Conservation (phyloP, 768 basidiomycete species). For the Psilocybe sp. region DNA sequence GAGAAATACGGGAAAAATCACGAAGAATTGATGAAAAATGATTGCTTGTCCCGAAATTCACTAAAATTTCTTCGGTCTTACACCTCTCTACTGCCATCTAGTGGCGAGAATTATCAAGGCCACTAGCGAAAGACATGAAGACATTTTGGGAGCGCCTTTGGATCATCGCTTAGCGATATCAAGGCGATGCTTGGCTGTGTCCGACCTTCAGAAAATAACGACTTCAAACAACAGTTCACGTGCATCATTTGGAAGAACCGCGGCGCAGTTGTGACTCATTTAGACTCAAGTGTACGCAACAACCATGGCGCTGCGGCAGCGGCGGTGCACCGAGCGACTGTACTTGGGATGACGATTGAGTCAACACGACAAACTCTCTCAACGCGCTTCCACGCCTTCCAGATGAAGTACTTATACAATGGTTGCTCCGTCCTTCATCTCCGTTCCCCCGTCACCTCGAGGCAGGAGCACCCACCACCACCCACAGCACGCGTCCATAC, state of each 20-base stretch:
- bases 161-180: no score
- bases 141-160: no score
- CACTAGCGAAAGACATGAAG: no score
- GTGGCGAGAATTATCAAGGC: no score
- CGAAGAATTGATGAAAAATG: no score
- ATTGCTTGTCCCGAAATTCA: no score
- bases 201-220: no score
- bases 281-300: background rate
- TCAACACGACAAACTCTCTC: background rate
- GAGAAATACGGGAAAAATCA: no score
- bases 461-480: background rate
- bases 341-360: background rate
- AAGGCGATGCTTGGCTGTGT: no score
- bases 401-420: background rate
- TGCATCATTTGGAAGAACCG: background rate
- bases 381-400: background rate
- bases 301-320: conserved; percentile 8
- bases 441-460: background rate
- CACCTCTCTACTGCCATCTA: no score
- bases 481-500: background rate
- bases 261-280: conserved; percentile 7
- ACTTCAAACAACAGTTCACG: no score
- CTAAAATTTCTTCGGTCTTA: no score
- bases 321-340: background rate
- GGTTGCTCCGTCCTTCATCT: background rate